These are phyloP conservation scores for Alternaria arbusti DNA, from an alignment of 2,329 filamentous ascomycete species.

Conservation along the genomic window DNA sequence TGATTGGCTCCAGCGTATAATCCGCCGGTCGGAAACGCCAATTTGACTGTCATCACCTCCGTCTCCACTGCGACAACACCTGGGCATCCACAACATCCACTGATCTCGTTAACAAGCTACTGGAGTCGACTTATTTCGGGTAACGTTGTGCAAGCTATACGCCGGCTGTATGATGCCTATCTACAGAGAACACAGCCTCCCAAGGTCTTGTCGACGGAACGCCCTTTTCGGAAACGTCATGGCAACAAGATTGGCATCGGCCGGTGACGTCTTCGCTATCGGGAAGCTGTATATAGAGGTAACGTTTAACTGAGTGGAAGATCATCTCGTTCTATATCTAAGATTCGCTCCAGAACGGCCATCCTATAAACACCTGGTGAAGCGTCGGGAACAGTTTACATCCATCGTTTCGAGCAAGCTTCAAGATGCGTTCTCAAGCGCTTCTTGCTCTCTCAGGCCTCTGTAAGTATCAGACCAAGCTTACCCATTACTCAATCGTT, in stretches of 20 bases:
- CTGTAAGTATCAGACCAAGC: neutral
- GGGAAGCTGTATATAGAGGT: neutral
- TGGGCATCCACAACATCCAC: neutral
- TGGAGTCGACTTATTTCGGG: neutral
- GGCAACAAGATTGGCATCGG: neutral
- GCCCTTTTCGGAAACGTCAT: neutral
- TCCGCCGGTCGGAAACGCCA: neutral
- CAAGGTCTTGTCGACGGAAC: neutral
- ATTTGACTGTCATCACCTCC: neutral
- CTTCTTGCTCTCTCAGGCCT: neutral
- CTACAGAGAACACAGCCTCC: neutral
- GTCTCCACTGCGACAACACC: neutral
- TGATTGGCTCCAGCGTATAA: neutral
- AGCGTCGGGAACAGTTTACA: neutral
- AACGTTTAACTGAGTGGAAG: neutral
- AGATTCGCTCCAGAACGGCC: neutral
- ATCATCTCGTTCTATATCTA: neutral
- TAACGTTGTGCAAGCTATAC: neutral
- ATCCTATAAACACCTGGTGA: neutral
- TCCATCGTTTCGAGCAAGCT: neutral
- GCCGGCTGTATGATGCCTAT: neutral
- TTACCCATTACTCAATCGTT: neutral
- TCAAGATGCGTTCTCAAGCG: neutral
- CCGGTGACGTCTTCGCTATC: neutral
- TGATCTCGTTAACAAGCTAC: neutral